Percentiles rank a stretch among this genome's conserved stretches.
These are phyloP conservation scores for Cladosporium sp. DNA, from an alignment of 2,329 filamentous ascomycete genomes.

Conservation along the genomic window DNA sequence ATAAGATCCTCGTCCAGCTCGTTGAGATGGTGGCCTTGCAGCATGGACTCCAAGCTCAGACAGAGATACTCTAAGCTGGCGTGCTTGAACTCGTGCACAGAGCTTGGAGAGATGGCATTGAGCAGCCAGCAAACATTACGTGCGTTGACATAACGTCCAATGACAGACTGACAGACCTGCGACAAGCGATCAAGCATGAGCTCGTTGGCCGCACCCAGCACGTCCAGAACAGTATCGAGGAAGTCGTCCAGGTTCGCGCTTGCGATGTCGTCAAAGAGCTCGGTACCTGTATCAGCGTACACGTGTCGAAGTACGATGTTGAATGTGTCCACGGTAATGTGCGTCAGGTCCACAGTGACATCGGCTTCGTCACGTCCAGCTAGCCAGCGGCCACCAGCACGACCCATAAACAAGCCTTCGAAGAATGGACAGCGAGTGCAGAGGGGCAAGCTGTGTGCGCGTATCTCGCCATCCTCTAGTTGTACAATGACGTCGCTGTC, in stretches of 20 bases:
- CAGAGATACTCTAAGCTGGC: constrained; percentile 87
- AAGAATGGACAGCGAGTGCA: constrained; percentile 91
- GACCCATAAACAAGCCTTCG: constrained; percentile 81
- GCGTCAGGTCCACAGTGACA: constrained; percentile 74
- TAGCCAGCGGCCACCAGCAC: constrained; percentile 81
- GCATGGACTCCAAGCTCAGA: constrained; percentile 82
- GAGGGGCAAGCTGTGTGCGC: constrained; percentile 72
- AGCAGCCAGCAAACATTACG: constrained; percentile 82
- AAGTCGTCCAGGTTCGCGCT: constrained; percentile 73
- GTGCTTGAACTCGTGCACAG: constrained; percentile 80
- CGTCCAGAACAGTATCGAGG: constrained; percentile 82
- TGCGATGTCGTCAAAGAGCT: constrained; percentile 75
- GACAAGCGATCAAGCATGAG: constrained; percentile 90
- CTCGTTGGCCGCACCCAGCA: constrained; percentile 86
- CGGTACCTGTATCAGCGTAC: constrained; percentile 75
- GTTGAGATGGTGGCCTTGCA: constrained; percentile 81
- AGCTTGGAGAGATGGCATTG: constrained; percentile 80
- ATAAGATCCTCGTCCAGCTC: constrained; percentile 82
- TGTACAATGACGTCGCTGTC: constrained; percentile 77
- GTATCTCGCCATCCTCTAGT: constrained; percentile 64
- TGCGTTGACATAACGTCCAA: constrained; percentile 78
- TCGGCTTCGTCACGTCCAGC: constrained; percentile 37
- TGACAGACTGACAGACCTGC: constrained; percentile 79
- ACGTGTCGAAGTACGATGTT: constrained; percentile 73
- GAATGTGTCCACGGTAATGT: constrained; percentile 72